Evolutionary conservation across 192 early-diverging fungal genomes (phyloP), one percentile per base, ranked within the genome.

Genomic region (Gryganskiella cystojenkinii): DNA sequence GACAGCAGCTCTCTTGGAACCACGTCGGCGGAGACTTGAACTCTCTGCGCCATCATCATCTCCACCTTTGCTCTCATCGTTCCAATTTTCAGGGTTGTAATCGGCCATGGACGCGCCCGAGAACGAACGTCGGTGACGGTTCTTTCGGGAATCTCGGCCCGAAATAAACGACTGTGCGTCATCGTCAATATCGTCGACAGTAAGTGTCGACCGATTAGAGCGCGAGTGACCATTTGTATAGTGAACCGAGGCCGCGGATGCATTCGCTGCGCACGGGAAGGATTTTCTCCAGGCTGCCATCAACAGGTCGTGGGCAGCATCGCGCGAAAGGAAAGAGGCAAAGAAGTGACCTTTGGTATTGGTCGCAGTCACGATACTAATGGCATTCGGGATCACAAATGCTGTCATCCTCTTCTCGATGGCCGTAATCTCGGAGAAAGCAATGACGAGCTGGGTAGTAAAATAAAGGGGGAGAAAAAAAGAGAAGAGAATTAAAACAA

Each of bases 351-450:
- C 72, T 34, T 58, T 71, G 30, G 65, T 60, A 30, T 63, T 70
- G 28, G 53, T 60, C 14, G 66, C 51, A 22, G 94, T 94, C n/a
- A 90, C 86, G 25, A 96, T 83, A 74, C 90, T 86, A 67, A 96
- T 94, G 1, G 95, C 95, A 69, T 96, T 96, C 30, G 94, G 95
- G 55, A 96, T 93, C 45, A 96, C 87, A 46, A 91, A 82, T 25
- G 94, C 95, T 0, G 92, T 95, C 81, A 90, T 88, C 28, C 90
- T 85, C 76, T 96, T 96, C 52, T 96, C 95, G 40, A 96, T 93
- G 1, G 90, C 83, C 35, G 92, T 87, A 35, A 95, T 89, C 66
- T 96, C 94, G 9, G 86, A 81, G 70, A 94, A 90, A 0, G 88
- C 83, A 49, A 96, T 89, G 1, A 93, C 84, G 53, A 95, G 66